These are phyloP conservation scores for Pseudogymnoascus sp. DNA, from an alignment of 2,329 filamentous ascomycete genomes.

Conservation along the genomic window DNA sequence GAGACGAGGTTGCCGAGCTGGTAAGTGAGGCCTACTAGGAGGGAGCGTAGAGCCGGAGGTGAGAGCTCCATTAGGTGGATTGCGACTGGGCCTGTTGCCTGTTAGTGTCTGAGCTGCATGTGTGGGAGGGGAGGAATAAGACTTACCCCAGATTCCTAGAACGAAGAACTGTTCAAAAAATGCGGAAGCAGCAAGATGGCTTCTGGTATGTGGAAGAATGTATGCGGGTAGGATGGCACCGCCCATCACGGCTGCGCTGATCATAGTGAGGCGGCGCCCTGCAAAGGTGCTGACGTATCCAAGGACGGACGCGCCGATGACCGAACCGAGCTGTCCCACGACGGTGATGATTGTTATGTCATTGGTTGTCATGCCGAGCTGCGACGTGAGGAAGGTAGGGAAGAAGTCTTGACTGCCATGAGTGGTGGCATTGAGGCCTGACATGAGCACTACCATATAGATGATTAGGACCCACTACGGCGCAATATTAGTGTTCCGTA, in stretches of 20 bases:
- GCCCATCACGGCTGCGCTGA: slow-evolving; percentile 51
- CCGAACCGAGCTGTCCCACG: slow-evolving; percentile 58
- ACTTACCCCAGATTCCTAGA: slow-evolving; percentile 59
- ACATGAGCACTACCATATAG: slow-evolving; percentile 79
- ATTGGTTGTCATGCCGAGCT: slow-evolving; percentile 30
- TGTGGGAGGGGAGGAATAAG: slow-evolving; percentile 29
- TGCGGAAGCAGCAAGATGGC: slow-evolving; percentile 58
- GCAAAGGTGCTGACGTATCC: slow-evolving; percentile 58
- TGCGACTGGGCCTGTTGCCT: slow-evolving; percentile 39
- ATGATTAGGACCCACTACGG: slow-evolving; percentile 68
- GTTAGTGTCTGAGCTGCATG: background rate
- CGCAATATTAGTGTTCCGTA: slow-evolving; percentile 22
- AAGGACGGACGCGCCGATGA: slow-evolving; percentile 52
- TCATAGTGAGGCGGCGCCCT: slow-evolving; percentile 57
- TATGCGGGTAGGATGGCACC: slow-evolving; percentile 74
- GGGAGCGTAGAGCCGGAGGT: slow-evolving; percentile 56
- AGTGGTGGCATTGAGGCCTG: slow-evolving; percentile 65
- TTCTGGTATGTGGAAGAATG: slow-evolving; percentile 51
- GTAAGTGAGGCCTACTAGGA: slow-evolving; percentile 59
- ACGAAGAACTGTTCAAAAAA: slow-evolving; percentile 75
- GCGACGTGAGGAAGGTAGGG: slow-evolving; percentile 46
- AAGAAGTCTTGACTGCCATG: slow-evolving; percentile 36
- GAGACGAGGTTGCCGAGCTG: slow-evolving; percentile 66
- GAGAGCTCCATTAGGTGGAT: slow-evolving; percentile 64
- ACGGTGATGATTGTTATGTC: slow-evolving; percentile 57